Conservation (phyloP, 2,329 filamentous ascomycete species). For the Fusarium ambrosium region DNA sequence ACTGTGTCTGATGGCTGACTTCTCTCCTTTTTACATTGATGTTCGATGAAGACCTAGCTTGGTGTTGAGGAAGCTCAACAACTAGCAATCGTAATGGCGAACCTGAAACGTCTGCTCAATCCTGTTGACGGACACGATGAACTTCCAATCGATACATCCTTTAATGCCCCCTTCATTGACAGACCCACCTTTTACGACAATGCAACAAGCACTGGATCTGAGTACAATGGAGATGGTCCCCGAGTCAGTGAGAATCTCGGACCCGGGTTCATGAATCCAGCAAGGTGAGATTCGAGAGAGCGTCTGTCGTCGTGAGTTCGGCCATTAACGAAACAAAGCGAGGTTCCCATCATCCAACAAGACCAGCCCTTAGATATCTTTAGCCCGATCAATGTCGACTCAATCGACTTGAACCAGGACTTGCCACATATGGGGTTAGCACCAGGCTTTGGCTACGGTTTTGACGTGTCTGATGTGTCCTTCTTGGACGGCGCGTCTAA, state of each 20-base stretch:
- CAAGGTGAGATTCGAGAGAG: not conserved
- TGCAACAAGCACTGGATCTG: not conserved
- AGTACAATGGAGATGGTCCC: not conserved
- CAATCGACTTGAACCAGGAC: not conserved
- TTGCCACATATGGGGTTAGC: not conserved
- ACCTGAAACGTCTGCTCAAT: not conserved
- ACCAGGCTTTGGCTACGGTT: not conserved
- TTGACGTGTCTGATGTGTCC: too few relatives aligned
- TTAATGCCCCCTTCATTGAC: not conserved
- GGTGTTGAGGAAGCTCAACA: not conserved
- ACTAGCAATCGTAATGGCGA: not conserved
- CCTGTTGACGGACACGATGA: not conserved
- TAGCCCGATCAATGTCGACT: not conserved
- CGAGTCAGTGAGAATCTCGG: not conserved
- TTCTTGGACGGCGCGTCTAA: not conserved
- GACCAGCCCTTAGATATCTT: not conserved
- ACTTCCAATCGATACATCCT: not conserved
- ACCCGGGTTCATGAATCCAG: not conserved
- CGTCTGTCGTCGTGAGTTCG: not conserved
- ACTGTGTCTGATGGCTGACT: not conserved
- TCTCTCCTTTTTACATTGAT: not conserved
- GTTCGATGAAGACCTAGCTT: not conserved
- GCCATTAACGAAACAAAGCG: not conserved
- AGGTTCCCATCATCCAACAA: not conserved
- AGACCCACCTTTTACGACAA: not conserved